These are phyloP conservation scores for Misopates orontium DNA, from an alignment of 257 asterid species.

Conservation along the genomic window DNA sequence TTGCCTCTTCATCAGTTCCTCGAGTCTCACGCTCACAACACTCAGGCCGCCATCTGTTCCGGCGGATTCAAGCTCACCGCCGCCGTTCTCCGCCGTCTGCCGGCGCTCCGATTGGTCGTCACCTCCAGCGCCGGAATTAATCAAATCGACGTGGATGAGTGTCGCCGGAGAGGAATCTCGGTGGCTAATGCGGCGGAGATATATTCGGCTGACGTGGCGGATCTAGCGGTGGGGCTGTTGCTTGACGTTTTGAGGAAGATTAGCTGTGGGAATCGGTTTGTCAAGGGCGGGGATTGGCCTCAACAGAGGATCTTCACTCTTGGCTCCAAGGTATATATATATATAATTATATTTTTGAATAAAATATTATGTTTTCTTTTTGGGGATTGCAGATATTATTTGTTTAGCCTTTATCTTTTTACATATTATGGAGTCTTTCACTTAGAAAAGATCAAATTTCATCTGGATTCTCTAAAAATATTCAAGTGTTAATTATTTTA, in stretches of 20 bases:
- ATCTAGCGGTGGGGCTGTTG: constrained; percentile 57
- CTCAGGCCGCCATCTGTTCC: constrained; percentile 47
- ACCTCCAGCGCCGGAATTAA: constrained; percentile 65
- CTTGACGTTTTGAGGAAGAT: constrained; percentile 50
- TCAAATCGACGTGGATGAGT: constrained; percentile 62
- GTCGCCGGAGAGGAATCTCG: constrained; percentile 63
- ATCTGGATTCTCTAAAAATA: no score
- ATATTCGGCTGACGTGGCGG: constrained; percentile 58
- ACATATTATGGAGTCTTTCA: no score
- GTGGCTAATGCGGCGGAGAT: constrained; percentile 44
- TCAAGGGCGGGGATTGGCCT: constrained; percentile 56
- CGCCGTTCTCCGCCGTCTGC: constrained; percentile 44
- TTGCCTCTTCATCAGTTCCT: constrained; percentile 52
- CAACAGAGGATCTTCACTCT: constrained; percentile 41
- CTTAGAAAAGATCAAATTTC: no score
- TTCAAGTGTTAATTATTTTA: no score
- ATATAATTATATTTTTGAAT: not conserved
- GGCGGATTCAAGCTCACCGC: constrained; percentile 32
- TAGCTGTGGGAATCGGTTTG: constrained; percentile 45
- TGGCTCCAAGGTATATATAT: constrained; percentile 47
- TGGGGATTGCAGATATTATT: not conserved
- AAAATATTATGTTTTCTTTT: not conserved
- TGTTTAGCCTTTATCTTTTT: no score
- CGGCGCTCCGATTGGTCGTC: constrained; percentile 51
- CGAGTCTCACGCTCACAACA: constrained; percentile 40